Base-by-base conservation (phyloP, 208 protist species). In the Herpetomonas tarakana region DNA sequence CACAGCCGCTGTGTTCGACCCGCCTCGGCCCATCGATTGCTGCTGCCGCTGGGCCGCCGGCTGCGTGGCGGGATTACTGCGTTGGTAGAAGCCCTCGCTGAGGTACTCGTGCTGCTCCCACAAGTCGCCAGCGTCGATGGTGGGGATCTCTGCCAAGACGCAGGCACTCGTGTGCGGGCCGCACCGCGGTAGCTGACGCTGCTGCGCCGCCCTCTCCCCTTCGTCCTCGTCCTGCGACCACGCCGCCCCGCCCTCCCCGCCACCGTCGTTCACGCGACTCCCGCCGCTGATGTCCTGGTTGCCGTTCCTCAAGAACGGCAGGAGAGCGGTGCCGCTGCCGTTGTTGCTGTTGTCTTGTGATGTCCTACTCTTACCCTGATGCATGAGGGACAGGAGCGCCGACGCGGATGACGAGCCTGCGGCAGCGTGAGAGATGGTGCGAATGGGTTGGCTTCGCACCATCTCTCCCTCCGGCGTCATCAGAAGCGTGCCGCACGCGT, bases 401-500 rank as follows among this genome's bases (percentile, higher is more conserved):
- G 35, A 41, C 35, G 35, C 35, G 1, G 9, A 27, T 44, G 57
- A 35, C 61, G 24, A 38, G 53, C 56, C 38, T 58, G 59, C 66
- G 56, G 66, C 71, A 16, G 65, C 54, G 27, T 39, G 21, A 4
- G 57, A 51, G 4, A 81, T 61, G 24, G 60, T 27, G 9, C 38
- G 52, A 38, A 86, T 54, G 1, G 66, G 66, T 46, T 62, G 67
- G 24, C 78, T 78, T 21, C 65, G 46, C 30, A 91, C 73, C 11
- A 75, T 65, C 16, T 52, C 50, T n/a, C 69, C 75, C 47, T 81
- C 81, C 2, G 76, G 68, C 12, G 74, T 54, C 38, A 92, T 47
- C 7, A 86, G 39, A 2, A 91, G 64, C 27, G 68, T 74, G 47
- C 83, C 80, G 18, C 70, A 69, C 25, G 64, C 65, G 56, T 85